Percentiles rank a stretch among this genome's conserved stretches.
Evolutionary conservation across 23 red algal species (phyloP).

Genomic region (Gracilariopsis chorda): DNA sequence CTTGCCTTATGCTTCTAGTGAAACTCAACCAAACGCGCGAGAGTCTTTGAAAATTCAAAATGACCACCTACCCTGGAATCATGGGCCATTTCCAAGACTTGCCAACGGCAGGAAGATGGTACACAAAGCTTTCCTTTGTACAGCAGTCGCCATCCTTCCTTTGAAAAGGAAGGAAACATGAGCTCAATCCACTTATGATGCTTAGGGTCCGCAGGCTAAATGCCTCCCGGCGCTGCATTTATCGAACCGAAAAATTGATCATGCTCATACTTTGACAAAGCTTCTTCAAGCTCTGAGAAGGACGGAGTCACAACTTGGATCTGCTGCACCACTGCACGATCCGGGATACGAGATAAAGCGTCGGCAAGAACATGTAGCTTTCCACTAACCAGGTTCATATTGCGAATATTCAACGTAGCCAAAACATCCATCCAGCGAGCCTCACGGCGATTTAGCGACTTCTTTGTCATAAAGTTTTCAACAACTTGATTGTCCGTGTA

Average conservation of each 20-base stretch:
- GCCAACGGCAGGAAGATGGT: background rate
- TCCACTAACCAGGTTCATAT: too few relatives aligned
- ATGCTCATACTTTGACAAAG: too few relatives aligned
- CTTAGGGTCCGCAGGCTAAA: background rate
- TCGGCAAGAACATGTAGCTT: background rate
- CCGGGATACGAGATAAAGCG: background rate
- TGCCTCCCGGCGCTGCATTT: background rate
- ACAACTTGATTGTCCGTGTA: background rate
- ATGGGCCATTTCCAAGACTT: too few relatives aligned
- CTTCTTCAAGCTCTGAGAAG: too few relatives aligned
- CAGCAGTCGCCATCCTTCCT: too few relatives aligned
- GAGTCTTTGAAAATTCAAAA: background rate
- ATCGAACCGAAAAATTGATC: too few relatives aligned
- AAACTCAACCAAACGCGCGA: background rate
- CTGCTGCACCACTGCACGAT: background rate
- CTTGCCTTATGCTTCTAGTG: background rate
- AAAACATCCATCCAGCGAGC: too few relatives aligned
- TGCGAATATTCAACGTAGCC: too few relatives aligned
- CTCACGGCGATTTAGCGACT: too few relatives aligned
- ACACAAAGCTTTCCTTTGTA: background rate
- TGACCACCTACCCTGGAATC: background rate
- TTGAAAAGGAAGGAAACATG: background rate
- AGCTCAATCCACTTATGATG: background rate
- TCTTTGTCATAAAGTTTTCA: background rate
- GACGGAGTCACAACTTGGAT: background rate